phyloP scores from a whole-genome alignment of 768 basidiomycete genomes.

The Termitomyces bulborhizus region DNA sequence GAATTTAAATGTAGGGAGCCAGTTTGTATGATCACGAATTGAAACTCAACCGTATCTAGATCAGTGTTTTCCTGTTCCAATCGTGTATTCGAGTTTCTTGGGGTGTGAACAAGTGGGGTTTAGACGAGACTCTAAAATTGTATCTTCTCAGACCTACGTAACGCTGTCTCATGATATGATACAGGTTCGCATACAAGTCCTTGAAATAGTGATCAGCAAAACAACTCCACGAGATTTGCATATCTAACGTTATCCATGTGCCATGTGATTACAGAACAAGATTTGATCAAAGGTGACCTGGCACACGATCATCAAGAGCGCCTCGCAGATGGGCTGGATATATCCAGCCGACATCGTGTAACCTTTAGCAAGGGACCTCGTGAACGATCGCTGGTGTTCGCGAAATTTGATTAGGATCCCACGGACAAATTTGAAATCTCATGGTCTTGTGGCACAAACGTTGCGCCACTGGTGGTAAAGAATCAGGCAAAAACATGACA shows the following conservation, averaged over 20 bases:
- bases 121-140: neutral
- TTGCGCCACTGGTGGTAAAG: constrained; percentile 2
- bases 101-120: neutral
- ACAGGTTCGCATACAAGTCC: neutral
- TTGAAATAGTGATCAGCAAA: neutral
- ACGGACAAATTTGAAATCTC: constrained; percentile 1
- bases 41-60: neutral
- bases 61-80: neutral
- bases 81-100: neutral
- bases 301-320: neutral
- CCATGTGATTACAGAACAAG: neutral
- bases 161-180: neutral
- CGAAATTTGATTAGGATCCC: neutral
- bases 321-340: neutral
- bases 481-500: neutral
- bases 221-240: neutral
- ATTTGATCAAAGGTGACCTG: neutral
- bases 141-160: neutral
- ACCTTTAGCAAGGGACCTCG: neutral
- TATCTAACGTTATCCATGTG: neutral
- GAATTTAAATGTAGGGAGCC: neutral
- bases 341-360: neutral
- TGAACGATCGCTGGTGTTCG: neutral
- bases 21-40: neutral
- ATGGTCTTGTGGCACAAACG: neutral